Evolutionary conservation across 2,329 filamentous ascomycete genomes (phyloP).

Genomic region (Stachybotrys chartarum): DNA sequence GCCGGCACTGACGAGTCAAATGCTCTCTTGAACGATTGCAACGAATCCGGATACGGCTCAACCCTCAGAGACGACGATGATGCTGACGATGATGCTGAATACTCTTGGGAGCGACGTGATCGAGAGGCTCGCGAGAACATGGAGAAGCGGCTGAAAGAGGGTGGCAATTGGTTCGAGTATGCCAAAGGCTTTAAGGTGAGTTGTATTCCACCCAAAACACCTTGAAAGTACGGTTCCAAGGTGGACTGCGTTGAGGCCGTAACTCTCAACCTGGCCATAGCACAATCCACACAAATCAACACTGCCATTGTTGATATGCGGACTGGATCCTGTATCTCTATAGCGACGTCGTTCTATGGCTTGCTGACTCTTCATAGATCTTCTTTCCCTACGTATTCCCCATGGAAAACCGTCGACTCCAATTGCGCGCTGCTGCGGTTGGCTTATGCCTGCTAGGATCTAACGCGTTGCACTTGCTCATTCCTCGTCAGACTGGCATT

Average conservation of each 20-base stretch:
- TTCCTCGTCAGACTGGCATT: slow-evolving; percentile 75
- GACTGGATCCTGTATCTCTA: background rate
- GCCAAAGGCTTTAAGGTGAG: slow-evolving; percentile 61
- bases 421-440: slow-evolving; percentile 61
- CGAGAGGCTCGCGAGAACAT: slow-evolving; percentile 50
- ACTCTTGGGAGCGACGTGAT: slow-evolving; percentile 44
- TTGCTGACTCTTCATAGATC: slow-evolving; percentile 35
- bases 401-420: slow-evolving; percentile 55
- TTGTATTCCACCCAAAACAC: background rate
- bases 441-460: slow-evolving; percentile 60
- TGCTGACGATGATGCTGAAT: slow-evolving; percentile 37
- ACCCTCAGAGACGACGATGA: slow-evolving; percentile 28
- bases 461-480: slow-evolving; percentile 67
- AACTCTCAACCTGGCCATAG: no score
- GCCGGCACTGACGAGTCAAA: slow-evolving; percentile 10
- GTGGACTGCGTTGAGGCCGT: no score
- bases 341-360: background rate
- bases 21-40: slow-evolving; percentile 7
- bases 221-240: background rate
- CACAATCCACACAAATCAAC: background rate
- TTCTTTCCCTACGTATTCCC: slow-evolving; percentile 79
- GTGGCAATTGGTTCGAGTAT: slow-evolving; percentile 73
- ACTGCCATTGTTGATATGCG: background rate
- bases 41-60: slow-evolving; percentile 32
- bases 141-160: slow-evolving; percentile 62